Evolutionary conservation across 1,284 basidiomycete species (phyloP).

Genomic region (Cutaneotrichosporon cavernicola): DNA sequence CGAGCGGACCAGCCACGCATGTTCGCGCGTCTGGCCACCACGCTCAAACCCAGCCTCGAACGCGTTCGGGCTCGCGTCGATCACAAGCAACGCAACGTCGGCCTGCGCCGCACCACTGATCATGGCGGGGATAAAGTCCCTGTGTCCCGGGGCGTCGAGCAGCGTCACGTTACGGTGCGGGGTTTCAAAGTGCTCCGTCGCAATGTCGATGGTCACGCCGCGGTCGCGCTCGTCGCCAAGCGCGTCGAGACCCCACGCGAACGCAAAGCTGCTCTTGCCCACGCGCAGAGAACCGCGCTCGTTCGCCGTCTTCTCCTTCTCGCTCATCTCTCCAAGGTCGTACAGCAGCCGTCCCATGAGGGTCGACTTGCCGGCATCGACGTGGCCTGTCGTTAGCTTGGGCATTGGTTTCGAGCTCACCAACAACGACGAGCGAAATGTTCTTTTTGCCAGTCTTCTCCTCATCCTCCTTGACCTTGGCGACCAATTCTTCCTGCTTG

Average conservation of each 20-base stretch:
- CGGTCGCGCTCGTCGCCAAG: slow-evolving; percentile 88
- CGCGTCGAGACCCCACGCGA: slow-evolving; percentile 96
- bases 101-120: slow-evolving; percentile 97
- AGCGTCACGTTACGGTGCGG: slow-evolving; percentile 79
- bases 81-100: slow-evolving; percentile 91
- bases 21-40: slow-evolving; percentile 95
- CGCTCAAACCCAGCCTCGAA: slow-evolving; percentile 94
- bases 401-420: slow-evolving; percentile 56
- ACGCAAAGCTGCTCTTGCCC: slow-evolving; percentile 93
- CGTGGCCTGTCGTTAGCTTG: slow-evolving; percentile 67
- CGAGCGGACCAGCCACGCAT: slow-evolving; percentile 86
- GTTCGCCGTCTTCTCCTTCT: slow-evolving; percentile 79
- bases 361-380: slow-evolving; percentile 98
- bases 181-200: slow-evolving; percentile 76
- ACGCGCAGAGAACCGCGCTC: slow-evolving; percentile 86
- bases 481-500: slow-evolving; percentile 78
- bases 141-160: slow-evolving; percentile 94
- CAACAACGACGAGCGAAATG: slow-evolving; percentile 88
- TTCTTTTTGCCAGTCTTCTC: slow-evolving; percentile 64
- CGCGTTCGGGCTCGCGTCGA: slow-evolving; percentile 85
- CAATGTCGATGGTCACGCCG: slow-evolving; percentile 97
- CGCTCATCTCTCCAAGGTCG: slow-evolving; percentile 82
- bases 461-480: slow-evolving; percentile 68
- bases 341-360: slow-evolving; percentile 92
- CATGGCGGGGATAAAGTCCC: slow-evolving; percentile 99